These are phyloP conservation scores for Candida michaelii DNA, from an alignment of 805 yeast species.

Conservation along the genomic window DNA sequence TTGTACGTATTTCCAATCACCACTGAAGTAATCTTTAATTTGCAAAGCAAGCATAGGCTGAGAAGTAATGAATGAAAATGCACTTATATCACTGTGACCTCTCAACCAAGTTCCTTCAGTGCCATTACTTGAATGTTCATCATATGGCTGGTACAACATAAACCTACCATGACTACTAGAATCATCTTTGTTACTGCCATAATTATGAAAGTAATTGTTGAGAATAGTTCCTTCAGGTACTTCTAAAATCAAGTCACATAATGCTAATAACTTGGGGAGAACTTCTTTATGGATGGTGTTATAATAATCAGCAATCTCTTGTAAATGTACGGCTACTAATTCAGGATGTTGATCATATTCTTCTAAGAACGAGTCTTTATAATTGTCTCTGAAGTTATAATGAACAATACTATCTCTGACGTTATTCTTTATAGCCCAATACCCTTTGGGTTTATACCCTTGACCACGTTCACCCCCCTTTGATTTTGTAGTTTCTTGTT, in stretches of 20 bases:
- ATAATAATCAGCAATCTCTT: conserved; percentile 41
- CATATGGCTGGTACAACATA: conserved; percentile 27
- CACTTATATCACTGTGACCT: conserved; percentile 49
- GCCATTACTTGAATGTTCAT: conserved; percentile 24
- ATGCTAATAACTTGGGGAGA: conserved; percentile 32
- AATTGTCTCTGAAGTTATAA: conserved; percentile 42
- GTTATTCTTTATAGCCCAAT: conserved; percentile 47
- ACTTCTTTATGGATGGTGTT: conserved; percentile 37
- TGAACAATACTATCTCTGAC: conserved; percentile 45
- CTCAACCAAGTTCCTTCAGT: conserved; percentile 44
- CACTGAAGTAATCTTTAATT: conserved; percentile 35
- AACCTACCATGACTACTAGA: conserved; percentile 28
- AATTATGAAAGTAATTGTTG: conserved; percentile 34
- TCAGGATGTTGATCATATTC: conserved; percentile 37
- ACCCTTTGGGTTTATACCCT: conserved; percentile 49
- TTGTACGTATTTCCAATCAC: conserved; percentile 40
- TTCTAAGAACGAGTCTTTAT: conserved; percentile 31
- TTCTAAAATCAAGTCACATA: conserved; percentile 47
- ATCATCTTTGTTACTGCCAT: conserved; percentile 32
- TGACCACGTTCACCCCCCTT: conserved; percentile 48
- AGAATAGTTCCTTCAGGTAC: conserved; percentile 47
- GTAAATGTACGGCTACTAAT: conserved; percentile 35
- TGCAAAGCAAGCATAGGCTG: conserved; percentile 43
- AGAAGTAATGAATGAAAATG: conserved; percentile 40
- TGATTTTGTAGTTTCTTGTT: conserved; percentile 25